These are phyloP conservation scores for Fraxinus platypoda DNA, from an alignment of 305 asterid species.

Conservation along the genomic window DNA sequence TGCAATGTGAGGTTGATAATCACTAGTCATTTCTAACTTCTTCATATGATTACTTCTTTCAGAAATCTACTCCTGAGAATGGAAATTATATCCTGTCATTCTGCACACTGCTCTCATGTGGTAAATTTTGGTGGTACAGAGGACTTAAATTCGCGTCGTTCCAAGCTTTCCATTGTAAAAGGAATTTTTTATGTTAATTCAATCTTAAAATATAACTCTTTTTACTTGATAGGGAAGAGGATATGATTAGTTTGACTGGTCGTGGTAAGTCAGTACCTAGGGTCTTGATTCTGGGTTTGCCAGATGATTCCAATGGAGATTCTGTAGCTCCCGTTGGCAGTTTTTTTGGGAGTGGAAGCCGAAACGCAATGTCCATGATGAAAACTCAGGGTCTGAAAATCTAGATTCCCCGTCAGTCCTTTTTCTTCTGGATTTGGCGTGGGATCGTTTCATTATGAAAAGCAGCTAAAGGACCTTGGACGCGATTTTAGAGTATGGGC, in stretches of 20 bases:
- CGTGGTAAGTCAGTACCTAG: conserved; percentile 43
- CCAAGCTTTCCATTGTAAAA: conserved; percentile 34
- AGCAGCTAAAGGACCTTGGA: conserved; percentile 88
- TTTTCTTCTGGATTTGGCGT: conserved; percentile 90
- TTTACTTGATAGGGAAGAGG: conserved; percentile 50
- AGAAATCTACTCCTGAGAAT: conserved; percentile 37
- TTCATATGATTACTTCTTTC: conserved; percentile 28
- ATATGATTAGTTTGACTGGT: conserved; percentile 28
- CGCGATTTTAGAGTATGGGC: conserved; percentile 74
- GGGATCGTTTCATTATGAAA: conserved; percentile 90
- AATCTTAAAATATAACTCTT: conserved; percentile 34
- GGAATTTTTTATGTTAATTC: conserved; percentile 36
- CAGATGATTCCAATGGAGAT: conserved; percentile 51
- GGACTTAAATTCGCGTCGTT: conserved; percentile 25
- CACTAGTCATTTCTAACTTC: conserved; percentile 2
- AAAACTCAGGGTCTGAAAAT: conserved; percentile 70
- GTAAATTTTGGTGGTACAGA: conserved; percentile 36
- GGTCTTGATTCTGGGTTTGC: conserved; percentile 73
- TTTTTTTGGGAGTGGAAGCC: conserved; percentile 85
- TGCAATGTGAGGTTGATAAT: not conserved
- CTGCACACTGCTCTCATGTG: conserved; percentile 32
- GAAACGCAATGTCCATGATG: conserved; percentile 67
- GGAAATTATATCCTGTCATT: conserved; percentile 58
- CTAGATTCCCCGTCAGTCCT: conserved; percentile 67
- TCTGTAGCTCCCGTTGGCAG: conserved; percentile 50